Base-by-base conservation (phyloP, 345 rosid species). In the Syzygium grande region DNA sequence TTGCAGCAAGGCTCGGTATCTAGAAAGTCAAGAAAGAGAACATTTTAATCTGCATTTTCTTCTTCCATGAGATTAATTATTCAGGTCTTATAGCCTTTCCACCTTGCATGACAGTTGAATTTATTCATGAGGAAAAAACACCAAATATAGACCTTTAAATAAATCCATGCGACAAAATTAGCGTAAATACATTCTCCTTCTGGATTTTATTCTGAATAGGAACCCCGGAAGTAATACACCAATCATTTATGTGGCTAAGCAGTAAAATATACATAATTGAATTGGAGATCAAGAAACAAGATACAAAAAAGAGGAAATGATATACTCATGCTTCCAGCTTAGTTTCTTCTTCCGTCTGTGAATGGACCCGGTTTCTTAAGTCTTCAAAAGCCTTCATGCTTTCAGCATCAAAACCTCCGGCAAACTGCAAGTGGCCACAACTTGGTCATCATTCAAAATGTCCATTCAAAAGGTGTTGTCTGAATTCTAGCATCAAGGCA, bases 351-450 rank as follows among this genome's bases (percentile, higher is more conserved):
- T 87, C 94, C 9, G 87, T 85, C 87, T 92, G 92, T 84, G 95
- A 86, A 89, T 93, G 91, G 73, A 94, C 94, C 49, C 97, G 97
- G 89, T 93, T 93, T 89, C 99, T 92, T 86, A 98, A 92, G 43
- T 96, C 99, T 93, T 98, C 99, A 87, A 98, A 98, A 80, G 97
- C 98, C 93, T 95, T 98, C 99, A 98, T 98, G 94, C 99, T 98
- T 85, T 96, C 99, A 34, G 96, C 97, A 88, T 98, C 99, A 90
- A 98, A 98, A 16, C 99, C 99, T 78, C 99, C 99, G 4, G 98
- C 97, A 93, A 98, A 98, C 99, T 98, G 95, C 89, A 88, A 88
- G 85, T 34, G 87, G 25, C 49, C 46, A 73, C 38, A 34, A 34
- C 41, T 68, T 34, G 83, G 73, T 54, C 49, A 78, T 30, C 85